Evolutionary conservation across 805 yeast species (phyloP), one percentile per base, ranked within the genome.

Genomic region (Nakazawaea ernobii): DNA sequence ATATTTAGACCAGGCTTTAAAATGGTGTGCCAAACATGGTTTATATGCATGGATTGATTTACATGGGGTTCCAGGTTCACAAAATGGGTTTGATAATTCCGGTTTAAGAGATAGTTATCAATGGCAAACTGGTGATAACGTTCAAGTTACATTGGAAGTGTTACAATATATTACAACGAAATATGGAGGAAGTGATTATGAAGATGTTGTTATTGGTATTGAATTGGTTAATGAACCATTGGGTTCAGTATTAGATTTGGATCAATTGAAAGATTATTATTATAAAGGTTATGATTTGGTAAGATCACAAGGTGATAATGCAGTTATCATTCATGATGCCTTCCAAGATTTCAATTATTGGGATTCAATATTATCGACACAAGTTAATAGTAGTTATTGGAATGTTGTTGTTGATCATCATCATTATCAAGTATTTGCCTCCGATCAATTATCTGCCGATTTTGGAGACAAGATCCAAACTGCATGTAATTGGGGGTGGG

Each of bases 391-490:
- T 8, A 32, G 36, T 35, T 74, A 68, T 61, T 80, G 82, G 79
- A 80, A 83, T 57, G 84, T 87, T 45, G 80, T 86, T 15, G 65
- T 90, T 32, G 97, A 91, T 63, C 96, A 88, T 67, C 97, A 91
- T 67, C 84, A 85, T 61, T 91, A 91, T 70, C 95, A 88, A 69
- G 94, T 86, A n/a, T 91, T 91, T 65, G 71, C 79, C 39, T 61
- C 72, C n/a, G 77, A 69, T 29, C 83, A 84, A 66, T 70, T 89
- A 48, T 55, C 67, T 39, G 68, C 79, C 54, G 46, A 66, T 46
- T 71, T 86, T 46, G 86, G 81, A 50, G 77, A 79, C 36, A 95
- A 86, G 58, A 58, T 92, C 42, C 55, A 61, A 30, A 59, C 67
- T 36, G 80, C 83, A 2, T 78, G 85, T 60, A 47, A 52, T 6